These are phyloP conservation scores for Zymoseptoria ardabiliae DNA, from an alignment of 2,329 filamentous ascomycete genomes.

Conservation along the genomic window DNA sequence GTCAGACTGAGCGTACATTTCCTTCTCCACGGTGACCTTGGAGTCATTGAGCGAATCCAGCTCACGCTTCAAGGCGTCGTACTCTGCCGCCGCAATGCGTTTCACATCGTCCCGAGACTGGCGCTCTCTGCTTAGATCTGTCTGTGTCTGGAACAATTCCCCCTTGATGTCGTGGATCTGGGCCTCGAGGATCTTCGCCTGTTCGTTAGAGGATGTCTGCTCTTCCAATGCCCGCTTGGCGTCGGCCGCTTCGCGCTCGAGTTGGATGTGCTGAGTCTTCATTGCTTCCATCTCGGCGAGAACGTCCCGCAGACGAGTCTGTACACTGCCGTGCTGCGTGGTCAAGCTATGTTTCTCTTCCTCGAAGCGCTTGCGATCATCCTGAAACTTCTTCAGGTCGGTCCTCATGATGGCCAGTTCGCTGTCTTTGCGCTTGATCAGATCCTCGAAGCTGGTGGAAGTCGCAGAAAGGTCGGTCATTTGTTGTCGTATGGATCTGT, in stretches of 20 bases:
- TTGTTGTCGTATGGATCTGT: constrained; percentile 73
- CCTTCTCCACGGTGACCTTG: constrained; percentile 96
- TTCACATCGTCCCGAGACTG: constrained; percentile 93
- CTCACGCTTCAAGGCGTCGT: constrained; percentile 72
- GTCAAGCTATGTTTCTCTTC: constrained; percentile 66
- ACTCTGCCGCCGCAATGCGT: constrained; percentile 83
- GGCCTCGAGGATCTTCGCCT: constrained; percentile 77
- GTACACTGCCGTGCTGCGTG: constrained; percentile 70
- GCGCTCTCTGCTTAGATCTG: constrained; percentile 80
- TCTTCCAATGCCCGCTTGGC: constrained; percentile 80
- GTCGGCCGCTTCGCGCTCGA: constrained; percentile 83
- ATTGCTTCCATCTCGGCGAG: constrained; percentile 84
- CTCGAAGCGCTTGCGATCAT: constrained; percentile 70
- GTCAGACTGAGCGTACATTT: constrained; percentile 93
- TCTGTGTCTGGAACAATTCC: constrained; percentile 76
- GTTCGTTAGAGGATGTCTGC: constrained; percentile 80
- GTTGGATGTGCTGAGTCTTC: constrained; percentile 72
- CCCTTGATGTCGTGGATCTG: constrained; percentile 84
- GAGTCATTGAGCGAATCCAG: constrained; percentile 81
- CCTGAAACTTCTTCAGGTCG: constrained; percentile 76
- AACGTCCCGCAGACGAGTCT: constrained; percentile 68
- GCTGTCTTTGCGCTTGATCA: constrained; percentile 88
- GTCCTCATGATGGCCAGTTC: constrained; percentile 78
- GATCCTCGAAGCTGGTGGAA: constrained; percentile 89
- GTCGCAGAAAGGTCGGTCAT: constrained; percentile 81